These are phyloP conservation scores for Talaromyces sp. DNA, from an alignment of 2,329 filamentous ascomycete genomes.

Conservation along the genomic window DNA sequence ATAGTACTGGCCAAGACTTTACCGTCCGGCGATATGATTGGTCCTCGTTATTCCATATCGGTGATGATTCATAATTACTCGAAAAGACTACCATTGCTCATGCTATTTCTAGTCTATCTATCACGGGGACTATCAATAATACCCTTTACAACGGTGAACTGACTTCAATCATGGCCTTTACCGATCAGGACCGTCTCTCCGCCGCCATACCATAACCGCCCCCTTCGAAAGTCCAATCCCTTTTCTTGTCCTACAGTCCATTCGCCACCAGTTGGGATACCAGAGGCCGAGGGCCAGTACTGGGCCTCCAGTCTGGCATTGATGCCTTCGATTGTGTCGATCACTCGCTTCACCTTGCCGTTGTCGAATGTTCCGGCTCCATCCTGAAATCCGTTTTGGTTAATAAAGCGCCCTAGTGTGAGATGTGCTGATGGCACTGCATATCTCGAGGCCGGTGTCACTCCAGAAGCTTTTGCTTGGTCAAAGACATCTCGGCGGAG, in stretches of 20 bases:
- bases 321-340: slow-evolving; percentile 67
- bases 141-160: not conserved
- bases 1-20: not conserved
- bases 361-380: slow-evolving; percentile 32
- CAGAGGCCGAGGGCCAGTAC: slow-evolving; percentile 59
- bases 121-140: not conserved
- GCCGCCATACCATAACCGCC: slow-evolving; percentile 81
- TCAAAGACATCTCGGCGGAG: slow-evolving; percentile 73
- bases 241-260: slow-evolving; percentile 86
- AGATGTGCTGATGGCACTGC: slow-evolving; percentile 86
- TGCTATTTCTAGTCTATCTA: not conserved
- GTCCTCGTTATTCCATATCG: not conserved
- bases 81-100: not conserved
- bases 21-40: not conserved
- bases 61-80: not conserved
- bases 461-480: slow-evolving; percentile 55
- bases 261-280: slow-evolving; percentile 54
- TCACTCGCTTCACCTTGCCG: slow-evolving; percentile 59
- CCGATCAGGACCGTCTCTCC: slow-evolving; percentile 63
- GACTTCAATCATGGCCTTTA: slow-evolving; percentile 35
- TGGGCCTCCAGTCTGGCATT: slow-evolving; percentile 69
- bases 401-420: slow-evolving; percentile 77
- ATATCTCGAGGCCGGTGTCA: slow-evolving; percentile 74
- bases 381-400: slow-evolving; percentile 51
- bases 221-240: slow-evolving; percentile 71